phyloP scores from a whole-genome alignment of 2,329 filamentous ascomycete genomes.

The Lachnellula arida region DNA sequence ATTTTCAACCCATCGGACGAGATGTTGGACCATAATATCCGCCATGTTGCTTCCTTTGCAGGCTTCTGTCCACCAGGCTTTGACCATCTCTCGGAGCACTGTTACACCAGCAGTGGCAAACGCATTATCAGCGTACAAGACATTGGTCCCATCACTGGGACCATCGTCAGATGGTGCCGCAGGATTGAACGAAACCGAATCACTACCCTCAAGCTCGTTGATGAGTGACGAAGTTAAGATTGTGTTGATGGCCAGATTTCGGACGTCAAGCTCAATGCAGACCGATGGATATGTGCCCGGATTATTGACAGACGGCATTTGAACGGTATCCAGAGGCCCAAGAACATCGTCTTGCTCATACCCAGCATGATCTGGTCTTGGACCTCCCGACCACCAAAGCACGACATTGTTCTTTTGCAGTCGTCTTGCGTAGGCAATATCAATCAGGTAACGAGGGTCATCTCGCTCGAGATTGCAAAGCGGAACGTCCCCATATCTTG shows the following conservation, averaged over 20 bases:
- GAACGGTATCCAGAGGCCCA: slow-evolving; percentile 75
- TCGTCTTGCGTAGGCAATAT: slow-evolving; percentile 87
- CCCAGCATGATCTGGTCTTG: slow-evolving; percentile 89
- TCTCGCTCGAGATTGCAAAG: slow-evolving; percentile 94
- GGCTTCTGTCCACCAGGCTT: slow-evolving; percentile 95
- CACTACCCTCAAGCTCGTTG: slow-evolving; percentile 89
- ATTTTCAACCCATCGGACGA: slow-evolving; percentile 95
- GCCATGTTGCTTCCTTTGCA: slow-evolving; percentile 89
- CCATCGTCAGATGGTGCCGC: slow-evolving; percentile 58
- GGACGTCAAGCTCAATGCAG: slow-evolving; percentile 89
- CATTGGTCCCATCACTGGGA: slow-evolving; percentile 57
- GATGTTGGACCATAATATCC: slow-evolving; percentile 93
- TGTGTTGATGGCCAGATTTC: slow-evolving; percentile 95
- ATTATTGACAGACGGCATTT: slow-evolving; percentile 91
- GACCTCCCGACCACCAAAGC: slow-evolving; percentile 89
- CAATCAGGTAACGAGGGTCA: slow-evolving; percentile 91
- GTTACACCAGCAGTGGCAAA: slow-evolving; percentile 89
- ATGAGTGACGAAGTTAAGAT: slow-evolving; percentile 94
- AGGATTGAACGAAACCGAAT: slow-evolving; percentile 81
- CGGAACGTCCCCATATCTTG: slow-evolving; percentile 88
- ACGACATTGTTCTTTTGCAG: slow-evolving; percentile 90
- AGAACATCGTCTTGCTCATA: slow-evolving; percentile 90
- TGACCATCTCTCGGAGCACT: slow-evolving; percentile 96
- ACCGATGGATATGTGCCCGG: slow-evolving; percentile 93
- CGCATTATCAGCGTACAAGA: slow-evolving; percentile 78